Base-by-base conservation (phyloP, 73 alveolate genomes). In the Stentor coeruleus region DNA sequence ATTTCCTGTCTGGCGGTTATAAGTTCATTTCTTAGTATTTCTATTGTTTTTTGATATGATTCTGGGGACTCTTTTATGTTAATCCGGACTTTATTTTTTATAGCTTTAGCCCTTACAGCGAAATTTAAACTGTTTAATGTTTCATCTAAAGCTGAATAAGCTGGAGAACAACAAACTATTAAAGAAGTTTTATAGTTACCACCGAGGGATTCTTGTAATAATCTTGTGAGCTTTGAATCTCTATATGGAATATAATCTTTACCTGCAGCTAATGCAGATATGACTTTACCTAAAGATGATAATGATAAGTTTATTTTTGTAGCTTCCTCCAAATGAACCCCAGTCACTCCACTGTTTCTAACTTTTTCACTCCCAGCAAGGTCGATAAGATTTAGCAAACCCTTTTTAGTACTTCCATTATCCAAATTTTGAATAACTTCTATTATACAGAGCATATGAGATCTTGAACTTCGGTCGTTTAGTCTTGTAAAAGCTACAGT, bases 281-380 rank as follows among this genome's bases (percentile, higher is more conserved):
- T 91, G 38, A 91, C 96, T 82, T 91, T 91, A 33, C 96, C 96
- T 59, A 91, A 84, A 36, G 94, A 72, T 1, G 94, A 77, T 73
- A 91, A 83, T 30, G 92, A 82, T 81, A 91, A 87, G 82, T 91
- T 91, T 59, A 91, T 91, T 91, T 91, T 91, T 74, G 83, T 91
- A 35, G 96, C 91, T 81, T 91, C 96, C 82, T 91, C 96, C 37
- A 91, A 83, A 2, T 90, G 83, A 49, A 82, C 92, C 0, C 96
- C 96, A 0, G 87, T 76, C 15, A 90, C 96, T 3, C 96, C 96
- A 14, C 92, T 91, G 60, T 84, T 86, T 35, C 90, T 77, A 3
- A 91, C 94, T 81, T 91, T 91, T 88, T 91, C 96, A 42, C 94
- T 88, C 20, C 96, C 96, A 3, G 96, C 96, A 38, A 91, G 76